phyloP scores from a whole-genome alignment of 1,284 basidiomycete genomes.

The Moesziomyces globuligerus region DNA sequence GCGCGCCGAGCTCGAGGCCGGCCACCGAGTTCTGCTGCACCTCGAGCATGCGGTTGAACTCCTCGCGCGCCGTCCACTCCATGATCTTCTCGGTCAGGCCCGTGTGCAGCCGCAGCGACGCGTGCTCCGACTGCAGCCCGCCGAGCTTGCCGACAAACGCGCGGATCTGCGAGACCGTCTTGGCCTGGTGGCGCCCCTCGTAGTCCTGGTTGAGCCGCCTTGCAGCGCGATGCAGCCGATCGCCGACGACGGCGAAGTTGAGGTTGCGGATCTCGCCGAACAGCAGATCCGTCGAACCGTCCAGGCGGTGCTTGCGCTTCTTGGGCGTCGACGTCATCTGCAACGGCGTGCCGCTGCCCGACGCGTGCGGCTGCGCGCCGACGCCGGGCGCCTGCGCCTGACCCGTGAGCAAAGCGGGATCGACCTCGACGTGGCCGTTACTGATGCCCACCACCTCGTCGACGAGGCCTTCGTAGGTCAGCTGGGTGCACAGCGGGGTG shows the following conservation, averaged over 20 bases:
- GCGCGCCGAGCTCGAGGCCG: constrained; percentile 48
- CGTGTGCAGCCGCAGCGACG: constrained; percentile 87
- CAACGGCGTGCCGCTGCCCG: constrained; percentile 48
- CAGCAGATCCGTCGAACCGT: constrained; percentile 81
- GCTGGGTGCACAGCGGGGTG: constrained; percentile 91
- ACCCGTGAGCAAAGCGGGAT: constrained; percentile 76
- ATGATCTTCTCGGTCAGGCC: constrained; percentile 90
- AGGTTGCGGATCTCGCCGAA: constrained; percentile 85
- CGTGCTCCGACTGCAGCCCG: constrained; percentile 89
- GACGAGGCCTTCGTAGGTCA: constrained; percentile 97
- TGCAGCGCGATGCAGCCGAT: constrained; percentile 82
- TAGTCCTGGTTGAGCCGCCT: constrained; percentile 89
- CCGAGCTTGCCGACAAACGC: constrained; percentile 95
- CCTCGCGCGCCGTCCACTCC: constrained; percentile 78
- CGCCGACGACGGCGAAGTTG: constrained; percentile 93
- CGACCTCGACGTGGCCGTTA: constrained; percentile 90
- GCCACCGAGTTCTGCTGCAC: constrained; percentile 96
- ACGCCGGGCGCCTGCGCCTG: constrained; percentile 29
- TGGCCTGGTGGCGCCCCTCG: constrained; percentile 82
- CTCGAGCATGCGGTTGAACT: constrained; percentile 91
- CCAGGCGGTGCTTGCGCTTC: constrained; percentile 77
- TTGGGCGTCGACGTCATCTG: constrained; percentile 45
- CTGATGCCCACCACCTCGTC: constrained; percentile 91
- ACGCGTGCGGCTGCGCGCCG: constrained; percentile 27
- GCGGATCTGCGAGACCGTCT: constrained; percentile 88